phyloP scores from a whole-genome alignment of 306 rosid species.

The Ceratonia siliqua region DNA sequence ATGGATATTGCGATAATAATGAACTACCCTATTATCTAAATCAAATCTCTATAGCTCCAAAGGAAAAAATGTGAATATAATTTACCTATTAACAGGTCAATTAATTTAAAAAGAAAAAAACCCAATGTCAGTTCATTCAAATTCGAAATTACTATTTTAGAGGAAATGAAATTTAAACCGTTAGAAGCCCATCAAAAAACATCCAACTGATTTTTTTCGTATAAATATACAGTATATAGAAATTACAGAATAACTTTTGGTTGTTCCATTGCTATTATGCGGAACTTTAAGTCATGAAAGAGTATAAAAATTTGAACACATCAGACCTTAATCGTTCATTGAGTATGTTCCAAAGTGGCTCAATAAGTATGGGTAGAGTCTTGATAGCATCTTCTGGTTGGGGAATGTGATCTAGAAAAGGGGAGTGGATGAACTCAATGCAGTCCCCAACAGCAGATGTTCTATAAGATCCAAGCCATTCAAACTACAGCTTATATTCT shows the following conservation, averaged over 20 bases:
- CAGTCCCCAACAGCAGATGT: constrained; percentile 85
- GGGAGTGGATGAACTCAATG: constrained; percentile 83
- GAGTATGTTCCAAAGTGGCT: not conserved
- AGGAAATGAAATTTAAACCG: not conserved
- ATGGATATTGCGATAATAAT: not conserved
- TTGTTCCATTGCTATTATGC: not conserved
- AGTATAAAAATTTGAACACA: not conserved
- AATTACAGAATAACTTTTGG: not conserved
- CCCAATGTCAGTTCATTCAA: not conserved
- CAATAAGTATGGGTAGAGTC: constrained; percentile 28
- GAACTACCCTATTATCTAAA: not conserved
- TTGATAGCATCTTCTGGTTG: constrained; percentile 30
- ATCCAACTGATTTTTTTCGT: constrained; percentile 16
- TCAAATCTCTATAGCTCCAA: constrained; percentile 5
- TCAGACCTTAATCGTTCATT: constrained; percentile 8
- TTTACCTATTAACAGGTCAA: not conserved
- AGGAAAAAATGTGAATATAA: not conserved
- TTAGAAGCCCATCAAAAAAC: constrained; percentile 22
- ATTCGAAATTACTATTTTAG: not conserved
- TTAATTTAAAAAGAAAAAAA: too few relatives aligned
- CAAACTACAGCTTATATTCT: too few relatives aligned
- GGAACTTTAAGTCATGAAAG: not conserved
- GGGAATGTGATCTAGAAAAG: constrained; percentile 62
- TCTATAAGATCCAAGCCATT: constrained; percentile 64
- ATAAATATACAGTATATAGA: too few relatives aligned